A percentile compares a stretch with the other conserved stretches of the same genome.
Evolutionary conservation across 768 basidiomycete species (phyloP).

Genomic region (Kwoniella dejecticola): DNA sequence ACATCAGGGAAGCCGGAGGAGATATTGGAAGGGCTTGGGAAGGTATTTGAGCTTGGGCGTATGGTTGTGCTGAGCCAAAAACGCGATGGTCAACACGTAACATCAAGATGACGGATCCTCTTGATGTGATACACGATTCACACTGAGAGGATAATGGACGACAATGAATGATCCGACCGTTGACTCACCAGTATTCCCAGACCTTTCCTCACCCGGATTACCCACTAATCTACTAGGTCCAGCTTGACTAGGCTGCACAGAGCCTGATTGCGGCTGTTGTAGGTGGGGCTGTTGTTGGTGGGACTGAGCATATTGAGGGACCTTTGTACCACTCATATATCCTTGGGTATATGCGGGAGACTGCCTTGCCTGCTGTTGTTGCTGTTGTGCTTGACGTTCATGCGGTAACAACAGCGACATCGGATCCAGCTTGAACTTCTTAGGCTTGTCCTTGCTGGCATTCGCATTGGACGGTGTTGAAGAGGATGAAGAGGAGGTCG

Average conservation of each 20-base stretch:
- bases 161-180: too few relatives aligned
- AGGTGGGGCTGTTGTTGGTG: neutral
- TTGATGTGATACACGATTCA: neutral
- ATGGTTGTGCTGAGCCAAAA: neutral
- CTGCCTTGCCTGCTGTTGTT: neutral
- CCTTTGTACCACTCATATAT: neutral
- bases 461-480: neutral
- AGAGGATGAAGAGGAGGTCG: slow-evolving; percentile 4
- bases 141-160: too few relatives aligned
- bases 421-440: slow-evolving; percentile 51
- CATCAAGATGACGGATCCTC: too few relatives aligned
- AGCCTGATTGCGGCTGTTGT: too few relatives aligned
- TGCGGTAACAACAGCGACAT: slow-evolving; percentile 50
- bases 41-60: slow-evolving; percentile 4
- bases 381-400: slow-evolving; percentile 28
- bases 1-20: slow-evolving; percentile 41
- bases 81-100: neutral
- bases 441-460: slow-evolving; percentile 9
- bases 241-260: neutral
- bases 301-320: slow-evolving; percentile 1
- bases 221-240: slow-evolving; percentile 9
- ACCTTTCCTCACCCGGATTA: too few relatives aligned
- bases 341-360: neutral
- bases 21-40: slow-evolving; percentile 37
- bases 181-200: too few relatives aligned